Percentiles rank a stretch among this genome's conserved stretches.
Evolutionary conservation across 768 basidiomycete genomes (phyloP).

Genomic region (Fomitopsis serialis): DNA sequence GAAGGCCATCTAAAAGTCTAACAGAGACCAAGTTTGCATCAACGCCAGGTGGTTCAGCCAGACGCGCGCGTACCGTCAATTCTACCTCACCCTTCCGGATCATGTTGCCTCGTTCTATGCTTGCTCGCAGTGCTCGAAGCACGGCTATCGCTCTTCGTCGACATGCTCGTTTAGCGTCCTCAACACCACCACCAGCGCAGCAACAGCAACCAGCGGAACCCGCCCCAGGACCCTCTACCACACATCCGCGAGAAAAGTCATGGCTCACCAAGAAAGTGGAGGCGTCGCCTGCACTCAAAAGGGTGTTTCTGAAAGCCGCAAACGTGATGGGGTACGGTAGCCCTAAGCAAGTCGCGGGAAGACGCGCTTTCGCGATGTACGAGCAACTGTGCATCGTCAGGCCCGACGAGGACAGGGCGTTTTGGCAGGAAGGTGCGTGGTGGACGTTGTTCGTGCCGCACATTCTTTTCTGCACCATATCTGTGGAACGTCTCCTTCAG

Average conservation of each 20-base stretch:
- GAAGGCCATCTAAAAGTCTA: too few species aligned
- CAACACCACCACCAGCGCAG: neutral
- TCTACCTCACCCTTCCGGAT: too few species aligned
- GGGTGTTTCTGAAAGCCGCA: constrained; percentile 43
- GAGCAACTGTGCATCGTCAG: constrained; percentile 47
- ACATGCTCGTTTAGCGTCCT: neutral
- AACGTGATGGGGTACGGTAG: constrained; percentile 54
- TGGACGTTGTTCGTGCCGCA: neutral
- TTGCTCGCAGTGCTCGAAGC: too few species aligned
- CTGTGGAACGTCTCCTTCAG: too few species aligned
- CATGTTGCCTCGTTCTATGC: too few species aligned
- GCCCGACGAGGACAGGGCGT: constrained; percentile 53
- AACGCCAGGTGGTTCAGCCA: too few species aligned
- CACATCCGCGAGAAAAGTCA: constrained; percentile 8
- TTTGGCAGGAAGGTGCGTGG: constrained; percentile 60
- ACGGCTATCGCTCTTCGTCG: neutral
- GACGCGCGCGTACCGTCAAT: too few species aligned
- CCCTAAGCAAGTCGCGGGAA: constrained; percentile 54
- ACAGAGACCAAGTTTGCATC: too few species aligned
- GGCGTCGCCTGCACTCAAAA: constrained; percentile 40
- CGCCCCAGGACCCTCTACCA: neutral
- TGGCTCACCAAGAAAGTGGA: constrained; percentile 56
- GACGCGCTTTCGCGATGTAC: constrained; percentile 55
- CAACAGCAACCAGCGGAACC: neutral
- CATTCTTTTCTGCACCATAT: neutral